phyloP scores from a whole-genome alignment of 345 rosid genomes.

The Geranium brycei region DNA sequence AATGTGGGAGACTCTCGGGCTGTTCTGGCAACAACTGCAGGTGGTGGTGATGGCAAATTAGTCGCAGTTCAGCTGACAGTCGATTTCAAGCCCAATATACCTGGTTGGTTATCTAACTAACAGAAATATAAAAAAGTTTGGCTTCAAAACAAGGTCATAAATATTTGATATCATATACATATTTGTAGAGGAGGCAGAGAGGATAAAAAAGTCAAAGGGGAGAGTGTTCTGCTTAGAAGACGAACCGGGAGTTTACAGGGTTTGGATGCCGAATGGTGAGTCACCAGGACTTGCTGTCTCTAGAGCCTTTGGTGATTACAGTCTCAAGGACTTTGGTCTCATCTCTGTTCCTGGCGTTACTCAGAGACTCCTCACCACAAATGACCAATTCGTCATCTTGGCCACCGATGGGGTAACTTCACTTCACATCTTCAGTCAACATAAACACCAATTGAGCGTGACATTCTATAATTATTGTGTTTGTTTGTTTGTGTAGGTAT shows the following conservation, averaged over 20 bases:
- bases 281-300: slow-evolving; percentile 68
- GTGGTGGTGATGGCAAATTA: slow-evolving; percentile 31
- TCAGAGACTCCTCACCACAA: slow-evolving; percentile 35
- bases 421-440: no score
- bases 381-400: slow-evolving; percentile 62
- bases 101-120: slow-evolving; percentile 25
- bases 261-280: slow-evolving; percentile 56
- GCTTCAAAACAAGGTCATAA: no score
- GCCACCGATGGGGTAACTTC: slow-evolving; percentile 67
- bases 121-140: no score
- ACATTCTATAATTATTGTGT: no score
- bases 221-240: slow-evolving; percentile 50
- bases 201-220: slow-evolving; percentile 55
- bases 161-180: background rate
- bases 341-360: slow-evolving; percentile 66
- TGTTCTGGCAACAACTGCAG: slow-evolving; percentile 42
- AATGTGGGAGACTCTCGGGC: slow-evolving; percentile 84
- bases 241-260: slow-evolving; percentile 71
- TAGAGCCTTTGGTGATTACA: slow-evolving; percentile 78
- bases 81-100: slow-evolving; percentile 79
- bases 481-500: slow-evolving; percentile 33
- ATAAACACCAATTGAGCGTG: no score
- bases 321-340: slow-evolving; percentile 73
- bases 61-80: slow-evolving; percentile 67
- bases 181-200: slow-evolving; percentile 68